phyloP scores from a whole-genome alignment of 192 early-diverging fungal genomes.

The Backusella morwellensis region DNA sequence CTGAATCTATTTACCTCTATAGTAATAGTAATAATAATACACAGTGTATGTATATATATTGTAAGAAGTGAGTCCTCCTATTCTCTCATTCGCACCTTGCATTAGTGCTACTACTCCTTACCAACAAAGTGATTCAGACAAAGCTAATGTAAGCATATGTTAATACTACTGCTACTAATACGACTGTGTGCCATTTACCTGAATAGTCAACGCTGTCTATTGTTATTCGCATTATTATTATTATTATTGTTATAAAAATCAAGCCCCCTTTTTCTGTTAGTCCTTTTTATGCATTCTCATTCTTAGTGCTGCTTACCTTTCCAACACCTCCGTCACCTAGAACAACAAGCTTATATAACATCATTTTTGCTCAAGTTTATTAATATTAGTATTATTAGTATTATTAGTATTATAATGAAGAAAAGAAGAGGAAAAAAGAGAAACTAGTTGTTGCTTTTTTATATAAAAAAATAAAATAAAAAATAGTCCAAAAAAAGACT shows the following conservation, averaged over 20 bases:
- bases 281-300: background rate
- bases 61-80: too few relatives aligned
- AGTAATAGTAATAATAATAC: background rate
- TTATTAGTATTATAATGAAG: background rate
- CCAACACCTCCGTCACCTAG: conserved; percentile 89
- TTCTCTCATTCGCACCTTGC: background rate
- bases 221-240: background rate
- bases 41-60: background rate
- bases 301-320: conserved; percentile 16
- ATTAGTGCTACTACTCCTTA: conserved; percentile 12
- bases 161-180: background rate
- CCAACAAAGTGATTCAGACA: conserved; percentile 49
- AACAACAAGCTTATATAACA: conserved; percentile 95
- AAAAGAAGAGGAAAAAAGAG: too few relatives aligned
- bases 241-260: background rate
- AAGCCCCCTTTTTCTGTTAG: background rate
- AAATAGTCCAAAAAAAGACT: background rate
- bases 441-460: too few relatives aligned
- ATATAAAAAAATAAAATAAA: background rate
- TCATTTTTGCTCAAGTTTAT: conserved; percentile 54
- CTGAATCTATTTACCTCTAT: background rate
- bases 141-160: conserved; percentile 17
- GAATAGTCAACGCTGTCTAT: conserved; percentile 44
- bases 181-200: conserved; percentile 18
- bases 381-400: background rate